A percentile compares a stretch with the other conserved stretches of the same genome.
These are phyloP conservation scores for Lablab purpureus DNA, from an alignment of 306 rosid genomes.

Conservation along the genomic window DNA sequence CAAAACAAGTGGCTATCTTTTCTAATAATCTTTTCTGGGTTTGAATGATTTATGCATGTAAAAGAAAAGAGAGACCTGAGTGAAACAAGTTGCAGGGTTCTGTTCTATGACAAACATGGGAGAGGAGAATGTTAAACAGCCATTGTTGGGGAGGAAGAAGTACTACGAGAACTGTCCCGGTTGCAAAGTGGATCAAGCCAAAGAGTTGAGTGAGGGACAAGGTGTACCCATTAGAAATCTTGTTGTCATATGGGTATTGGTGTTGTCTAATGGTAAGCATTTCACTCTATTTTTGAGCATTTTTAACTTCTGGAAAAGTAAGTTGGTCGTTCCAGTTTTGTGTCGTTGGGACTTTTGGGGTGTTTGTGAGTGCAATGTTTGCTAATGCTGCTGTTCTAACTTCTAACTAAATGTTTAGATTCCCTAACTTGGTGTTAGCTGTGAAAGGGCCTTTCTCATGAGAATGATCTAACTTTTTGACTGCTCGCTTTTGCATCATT, in stretches of 20 bases:
- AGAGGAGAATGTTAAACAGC: neutral
- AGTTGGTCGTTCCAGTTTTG: neutral
- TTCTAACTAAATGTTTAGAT: neutral
- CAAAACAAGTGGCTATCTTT: neutral
- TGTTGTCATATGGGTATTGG: slow-evolving; percentile 50
- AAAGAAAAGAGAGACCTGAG: neutral
- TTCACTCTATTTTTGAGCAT: neutral
- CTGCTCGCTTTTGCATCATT: neutral
- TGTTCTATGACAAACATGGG: neutral
- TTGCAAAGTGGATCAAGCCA: neutral
- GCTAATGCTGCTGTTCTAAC: neutral
- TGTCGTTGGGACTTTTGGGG: neutral
- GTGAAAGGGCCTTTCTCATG: neutral
- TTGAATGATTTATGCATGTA: neutral
- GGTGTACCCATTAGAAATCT: slow-evolving; percentile 59
- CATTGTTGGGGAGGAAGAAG: neutral
- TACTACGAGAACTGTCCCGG: neutral
- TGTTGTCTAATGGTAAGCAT: slow-evolving; percentile 57
- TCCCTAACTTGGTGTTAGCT: neutral
- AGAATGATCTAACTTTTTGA: neutral
- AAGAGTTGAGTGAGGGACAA: neutral
- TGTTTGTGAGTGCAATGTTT: neutral
- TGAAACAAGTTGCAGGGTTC: too few species aligned
- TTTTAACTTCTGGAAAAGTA: neutral
- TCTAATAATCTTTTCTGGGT: neutral